Evolutionary conservation across 352 stramenopile species (phyloP).

Genomic region (Globisporangium uncinulatum): DNA sequence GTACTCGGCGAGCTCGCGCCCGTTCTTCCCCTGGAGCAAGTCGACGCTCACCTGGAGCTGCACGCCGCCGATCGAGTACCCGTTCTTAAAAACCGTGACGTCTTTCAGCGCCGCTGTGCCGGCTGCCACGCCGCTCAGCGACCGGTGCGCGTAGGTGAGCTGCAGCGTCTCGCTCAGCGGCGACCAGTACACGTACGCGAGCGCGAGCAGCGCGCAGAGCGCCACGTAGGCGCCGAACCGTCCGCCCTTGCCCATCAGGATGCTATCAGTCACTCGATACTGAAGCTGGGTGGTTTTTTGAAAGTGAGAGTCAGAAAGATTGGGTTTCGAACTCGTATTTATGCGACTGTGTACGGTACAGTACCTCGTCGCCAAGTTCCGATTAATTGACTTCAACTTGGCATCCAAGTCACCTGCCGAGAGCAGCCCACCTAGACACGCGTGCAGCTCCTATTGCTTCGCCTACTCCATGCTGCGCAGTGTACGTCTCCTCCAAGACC

Average conservation of each 20-base stretch:
- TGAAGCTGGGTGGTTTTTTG: constrained; percentile 1
- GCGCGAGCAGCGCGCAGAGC: constrained; percentile 30
- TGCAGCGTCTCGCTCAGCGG: constrained; percentile 58
- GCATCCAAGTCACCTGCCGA: too few relatives aligned
- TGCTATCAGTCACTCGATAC: constrained; percentile 5
- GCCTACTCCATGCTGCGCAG: too few relatives aligned
- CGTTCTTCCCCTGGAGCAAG: constrained; percentile 42
- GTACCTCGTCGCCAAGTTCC: too few relatives aligned
- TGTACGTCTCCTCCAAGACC: too few relatives aligned
- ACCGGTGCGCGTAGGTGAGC: constrained; percentile 53
- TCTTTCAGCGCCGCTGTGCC: constrained; percentile 36
- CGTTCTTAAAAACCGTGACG: constrained; percentile 78
- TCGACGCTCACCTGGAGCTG: constrained; percentile 61
- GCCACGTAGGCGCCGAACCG: constrained; percentile 33
- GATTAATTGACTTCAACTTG: too few relatives aligned
- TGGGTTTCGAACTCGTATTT: too few relatives aligned
- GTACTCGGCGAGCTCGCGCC: constrained; percentile 61
- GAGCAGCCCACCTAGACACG: too few relatives aligned
- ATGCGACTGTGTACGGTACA: too few relatives aligned
- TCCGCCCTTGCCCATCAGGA: constrained; percentile 35
- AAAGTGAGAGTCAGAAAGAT: background rate
- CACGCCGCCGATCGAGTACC: constrained; percentile 69
- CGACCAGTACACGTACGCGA: constrained; percentile 49
- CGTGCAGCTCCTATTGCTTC: too few relatives aligned
- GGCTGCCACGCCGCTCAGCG: constrained; percentile 31